Percentiles rank a stretch among this genome's conserved stretches.
phyloP scores from a whole-genome alignment of 139 green algal species.

The Zygnema cylindricum region DNA sequence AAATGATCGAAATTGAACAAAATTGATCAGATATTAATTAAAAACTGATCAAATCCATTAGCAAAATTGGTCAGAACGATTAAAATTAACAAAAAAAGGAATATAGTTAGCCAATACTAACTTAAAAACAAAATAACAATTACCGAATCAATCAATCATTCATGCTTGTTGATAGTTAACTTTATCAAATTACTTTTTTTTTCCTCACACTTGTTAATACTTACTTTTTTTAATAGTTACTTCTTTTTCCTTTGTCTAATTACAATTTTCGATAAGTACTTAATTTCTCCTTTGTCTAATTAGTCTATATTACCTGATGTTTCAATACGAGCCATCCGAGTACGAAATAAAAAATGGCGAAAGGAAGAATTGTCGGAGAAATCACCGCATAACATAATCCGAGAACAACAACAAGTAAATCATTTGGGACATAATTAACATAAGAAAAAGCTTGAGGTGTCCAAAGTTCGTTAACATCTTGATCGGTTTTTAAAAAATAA shows the following conservation, averaged over 20 bases:
- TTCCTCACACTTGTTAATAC: too few species aligned
- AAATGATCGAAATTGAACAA: too few species aligned
- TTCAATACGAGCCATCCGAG: slow-evolving; percentile 26
- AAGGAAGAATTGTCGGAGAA: slow-evolving; percentile 55
- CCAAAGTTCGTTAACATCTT: slow-evolving; percentile 30
- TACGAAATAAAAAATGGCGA: slow-evolving; percentile 39
- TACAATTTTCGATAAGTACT: neutral
- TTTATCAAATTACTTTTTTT: too few species aligned
- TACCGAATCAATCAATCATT: too few species aligned
- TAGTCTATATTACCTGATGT: slow-evolving; percentile 6
- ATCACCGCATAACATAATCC: slow-evolving; percentile 55
- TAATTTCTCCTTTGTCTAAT: neutral
- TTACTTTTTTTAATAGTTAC: neutral
- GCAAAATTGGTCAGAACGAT: too few species aligned
- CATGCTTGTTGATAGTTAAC: too few species aligned
- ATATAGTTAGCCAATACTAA: too few species aligned
- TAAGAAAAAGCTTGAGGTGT: slow-evolving; percentile 18
- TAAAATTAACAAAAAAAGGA: too few species aligned
- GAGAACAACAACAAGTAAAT: slow-evolving; percentile 44
- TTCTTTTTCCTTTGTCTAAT: neutral
- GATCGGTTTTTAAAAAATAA: slow-evolving; percentile 35
- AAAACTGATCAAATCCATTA: too few species aligned
- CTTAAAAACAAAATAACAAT: too few species aligned
- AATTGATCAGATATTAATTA: too few species aligned
- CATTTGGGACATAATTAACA: slow-evolving; percentile 22